Evolutionary conservation across 2,329 filamentous ascomycete species (phyloP).

Genomic region (Trichoderma polysporum): DNA sequence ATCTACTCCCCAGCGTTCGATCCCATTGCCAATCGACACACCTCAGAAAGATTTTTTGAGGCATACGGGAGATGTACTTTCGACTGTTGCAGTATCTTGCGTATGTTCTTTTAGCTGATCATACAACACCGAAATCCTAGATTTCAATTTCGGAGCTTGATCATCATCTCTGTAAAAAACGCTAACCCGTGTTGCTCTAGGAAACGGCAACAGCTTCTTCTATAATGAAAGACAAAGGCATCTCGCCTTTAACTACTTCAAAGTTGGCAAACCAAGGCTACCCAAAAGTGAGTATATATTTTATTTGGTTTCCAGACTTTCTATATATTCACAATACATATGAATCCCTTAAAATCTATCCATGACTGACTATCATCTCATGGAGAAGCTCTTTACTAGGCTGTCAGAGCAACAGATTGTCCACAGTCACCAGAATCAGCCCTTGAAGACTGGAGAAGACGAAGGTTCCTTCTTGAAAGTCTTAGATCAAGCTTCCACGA

Average conservation of each 20-base stretch:
- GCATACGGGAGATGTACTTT: conserved; percentile 20
- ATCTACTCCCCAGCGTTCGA: conserved; percentile 31
- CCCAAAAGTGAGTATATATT: conserved; percentile 47
- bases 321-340: conserved; percentile 32
- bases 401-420: conserved; percentile 68
- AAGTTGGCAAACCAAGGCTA: conserved; percentile 56
- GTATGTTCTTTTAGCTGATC: conserved; percentile 23
- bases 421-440: conserved; percentile 59
- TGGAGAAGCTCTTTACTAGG: conserved; percentile 73
- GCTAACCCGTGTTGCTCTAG: neutral
- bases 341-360: conserved; percentile 47
- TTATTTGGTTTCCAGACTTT: conserved; percentile 19
- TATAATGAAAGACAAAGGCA: conserved; percentile 41
- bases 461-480: conserved; percentile 35
- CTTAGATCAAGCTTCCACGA: conserved; percentile 52
- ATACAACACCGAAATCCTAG: neutral
- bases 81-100: conserved; percentile 19
- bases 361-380: conserved; percentile 47
- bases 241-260: conserved; percentile 50
- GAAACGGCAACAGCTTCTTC: neutral
- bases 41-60: conserved; percentile 28
- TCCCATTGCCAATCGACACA: conserved; percentile 21
- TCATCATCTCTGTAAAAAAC: neutral
- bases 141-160: neutral
- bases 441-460: conserved; percentile 46